These are phyloP conservation scores for Nematodospora anomalae DNA, from an alignment of 1,139 yeast genomes.

Conservation along the genomic window DNA sequence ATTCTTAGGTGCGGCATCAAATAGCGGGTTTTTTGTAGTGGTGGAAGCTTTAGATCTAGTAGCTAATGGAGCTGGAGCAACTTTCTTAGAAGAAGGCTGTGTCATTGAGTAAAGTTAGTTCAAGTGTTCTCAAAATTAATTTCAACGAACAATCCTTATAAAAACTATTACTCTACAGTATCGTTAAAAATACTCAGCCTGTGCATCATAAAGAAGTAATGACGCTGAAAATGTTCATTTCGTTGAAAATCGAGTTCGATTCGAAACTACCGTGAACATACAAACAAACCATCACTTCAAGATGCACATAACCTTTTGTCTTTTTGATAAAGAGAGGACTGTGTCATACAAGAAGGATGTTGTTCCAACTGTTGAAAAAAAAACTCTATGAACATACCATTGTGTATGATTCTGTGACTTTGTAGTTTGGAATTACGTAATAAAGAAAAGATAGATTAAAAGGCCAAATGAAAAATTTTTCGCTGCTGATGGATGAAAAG, in stretches of 20 bases:
- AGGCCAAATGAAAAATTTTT: not conserved
- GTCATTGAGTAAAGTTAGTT: slow-evolving; percentile 63
- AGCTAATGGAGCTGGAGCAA: slow-evolving; percentile 53
- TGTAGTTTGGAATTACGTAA: not conserved
- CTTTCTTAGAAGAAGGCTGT: slow-evolving; percentile 54
- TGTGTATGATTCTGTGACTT: slow-evolving; percentile 4
- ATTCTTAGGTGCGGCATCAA: slow-evolving; percentile 83
- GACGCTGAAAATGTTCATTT: slow-evolving; percentile 8
- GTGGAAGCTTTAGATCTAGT: slow-evolving; percentile 34
- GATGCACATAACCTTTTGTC: slow-evolving; percentile 31
- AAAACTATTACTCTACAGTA: slow-evolving; percentile 39
- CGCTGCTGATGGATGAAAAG: not conserved
- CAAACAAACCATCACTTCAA: slow-evolving; percentile 33
- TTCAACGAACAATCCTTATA: slow-evolving; percentile 30
- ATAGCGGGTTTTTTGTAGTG: slow-evolving; percentile 40
- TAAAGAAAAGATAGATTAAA: not conserved
- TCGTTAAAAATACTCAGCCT: slow-evolving; percentile 43
- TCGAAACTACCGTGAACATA: slow-evolving; percentile 16
- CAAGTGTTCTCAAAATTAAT: slow-evolving; percentile 26
- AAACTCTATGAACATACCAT: slow-evolving; percentile 34
- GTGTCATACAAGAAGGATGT: slow-evolving; percentile 27
- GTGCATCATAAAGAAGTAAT: slow-evolving; percentile 43
- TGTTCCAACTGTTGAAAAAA: slow-evolving; percentile 19
- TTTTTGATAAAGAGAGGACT: slow-evolving; percentile 16
- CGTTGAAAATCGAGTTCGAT: slow-evolving; percentile 1